These are phyloP conservation scores for Arthrinium puccinioides DNA, from an alignment of 2,329 filamentous ascomycete species.

Conservation along the genomic window DNA sequence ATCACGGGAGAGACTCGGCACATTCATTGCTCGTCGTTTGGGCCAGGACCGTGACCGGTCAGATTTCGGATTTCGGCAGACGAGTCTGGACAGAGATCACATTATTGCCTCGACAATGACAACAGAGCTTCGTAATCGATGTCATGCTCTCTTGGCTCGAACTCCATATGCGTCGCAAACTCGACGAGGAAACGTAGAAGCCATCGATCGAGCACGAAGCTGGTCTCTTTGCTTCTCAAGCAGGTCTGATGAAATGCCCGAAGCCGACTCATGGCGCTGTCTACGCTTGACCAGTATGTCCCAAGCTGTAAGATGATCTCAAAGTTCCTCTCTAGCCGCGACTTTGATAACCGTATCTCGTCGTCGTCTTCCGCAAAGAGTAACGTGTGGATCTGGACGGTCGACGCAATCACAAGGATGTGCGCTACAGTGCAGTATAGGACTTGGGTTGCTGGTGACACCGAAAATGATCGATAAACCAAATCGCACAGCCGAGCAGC, in stretches of 20 bases:
- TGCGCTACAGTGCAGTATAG: slow-evolving; percentile 38
- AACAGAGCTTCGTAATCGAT: slow-evolving; percentile 10
- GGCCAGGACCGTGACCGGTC: no score
- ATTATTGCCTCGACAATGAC: slow-evolving; percentile 11
- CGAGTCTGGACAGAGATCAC: no score
- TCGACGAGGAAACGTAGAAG: slow-evolving; percentile 29
- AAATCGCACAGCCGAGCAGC: slow-evolving; percentile 31
- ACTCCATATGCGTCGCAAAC: slow-evolving; percentile 21
- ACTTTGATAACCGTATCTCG: slow-evolving; percentile 26
- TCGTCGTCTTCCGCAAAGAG: slow-evolving; percentile 29
- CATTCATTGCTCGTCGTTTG: no score
- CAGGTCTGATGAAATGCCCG: slow-evolving; percentile 34
- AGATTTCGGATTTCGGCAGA: no score
- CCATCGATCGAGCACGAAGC: slow-evolving; percentile 33
- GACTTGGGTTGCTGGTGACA: slow-evolving; percentile 29
- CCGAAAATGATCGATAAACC: slow-evolving; percentile 28
- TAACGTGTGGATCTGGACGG: slow-evolving; percentile 37
- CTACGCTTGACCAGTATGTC: slow-evolving; percentile 32
- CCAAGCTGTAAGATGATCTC: slow-evolving; percentile 32
- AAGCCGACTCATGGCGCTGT: slow-evolving; percentile 29
- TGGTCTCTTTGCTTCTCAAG: slow-evolving; percentile 24
- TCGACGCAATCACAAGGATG: slow-evolving; percentile 37
- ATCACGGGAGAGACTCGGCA: no score
- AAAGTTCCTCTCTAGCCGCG: slow-evolving; percentile 35
- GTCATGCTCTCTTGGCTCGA: slow-evolving; percentile 13